Percentiles rank a stretch among this genome's conserved stretches.
phyloP scores from a whole-genome alignment of 371 early-diverging fungal species.

The Syncephalastrum sp. region DNA sequence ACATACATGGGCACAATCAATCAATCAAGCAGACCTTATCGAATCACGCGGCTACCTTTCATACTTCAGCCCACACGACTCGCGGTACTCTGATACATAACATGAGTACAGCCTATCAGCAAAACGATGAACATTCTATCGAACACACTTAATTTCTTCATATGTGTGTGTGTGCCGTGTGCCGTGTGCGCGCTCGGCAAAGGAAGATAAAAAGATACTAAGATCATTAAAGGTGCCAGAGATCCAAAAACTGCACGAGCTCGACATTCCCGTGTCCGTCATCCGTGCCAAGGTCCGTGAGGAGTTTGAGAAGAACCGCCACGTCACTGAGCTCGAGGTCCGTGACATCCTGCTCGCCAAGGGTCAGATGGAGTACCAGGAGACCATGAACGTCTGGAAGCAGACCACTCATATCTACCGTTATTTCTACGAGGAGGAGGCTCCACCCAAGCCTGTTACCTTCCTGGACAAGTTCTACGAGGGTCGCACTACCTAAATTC shows the following conservation, averaged over 20 bases:
- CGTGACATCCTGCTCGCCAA: conserved; percentile 87
- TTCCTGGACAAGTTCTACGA: conserved; percentile 88
- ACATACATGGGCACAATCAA: too few species aligned
- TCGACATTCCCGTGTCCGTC: conserved; percentile 72
- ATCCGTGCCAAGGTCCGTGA: conserved; percentile 87
- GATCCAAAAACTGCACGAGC: conserved; percentile 75
- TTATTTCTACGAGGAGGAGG: conserved; percentile 83
- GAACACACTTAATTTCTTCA: too few species aligned
- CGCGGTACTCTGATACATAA: too few species aligned
- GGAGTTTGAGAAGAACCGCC: conserved; percentile 89
- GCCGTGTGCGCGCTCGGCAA: too few species aligned
- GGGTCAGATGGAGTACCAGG: conserved; percentile 88
- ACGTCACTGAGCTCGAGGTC: conserved; percentile 74
- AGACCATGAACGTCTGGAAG: conserved; percentile 96
- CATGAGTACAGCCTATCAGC: too few species aligned
- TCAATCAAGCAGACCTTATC: too few species aligned
- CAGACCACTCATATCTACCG: conserved; percentile 88
- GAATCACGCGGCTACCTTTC: too few species aligned
- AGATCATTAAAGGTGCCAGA: conserved; percentile 64
- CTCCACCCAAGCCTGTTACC: conserved; percentile 68
- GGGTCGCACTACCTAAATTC: conserved; percentile 31
- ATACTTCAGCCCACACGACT: too few species aligned
- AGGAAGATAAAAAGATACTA: too few species aligned
- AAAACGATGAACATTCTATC: too few species aligned
- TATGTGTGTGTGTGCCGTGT: too few species aligned